Conservation (phyloP, 148 eudicot genomes). For the Spergularia bocconei region DNA sequence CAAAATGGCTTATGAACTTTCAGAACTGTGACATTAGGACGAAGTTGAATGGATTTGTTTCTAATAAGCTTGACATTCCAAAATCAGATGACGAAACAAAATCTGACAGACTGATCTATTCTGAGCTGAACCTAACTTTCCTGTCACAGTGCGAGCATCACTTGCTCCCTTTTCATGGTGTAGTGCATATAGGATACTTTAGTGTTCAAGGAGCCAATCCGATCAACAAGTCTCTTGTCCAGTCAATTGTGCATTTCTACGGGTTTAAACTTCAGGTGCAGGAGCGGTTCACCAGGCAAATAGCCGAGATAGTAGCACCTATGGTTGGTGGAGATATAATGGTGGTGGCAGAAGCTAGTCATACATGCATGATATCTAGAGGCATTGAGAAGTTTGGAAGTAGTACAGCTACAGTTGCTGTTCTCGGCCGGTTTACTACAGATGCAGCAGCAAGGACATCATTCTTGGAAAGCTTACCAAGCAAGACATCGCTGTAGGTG, state of each 20-base stretch:
- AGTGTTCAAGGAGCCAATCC: slow-evolving; percentile 35
- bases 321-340: slow-evolving; percentile 72
- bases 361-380: slow-evolving; percentile 91
- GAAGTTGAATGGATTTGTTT: slow-evolving; percentile 59
- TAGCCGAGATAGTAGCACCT: slow-evolving; percentile 76
- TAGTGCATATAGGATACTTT: slow-evolving; percentile 78
- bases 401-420: slow-evolving; percentile 80
- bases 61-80: slow-evolving; percentile 22
- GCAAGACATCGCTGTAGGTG: neutral
- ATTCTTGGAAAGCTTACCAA: slow-evolving; percentile 66
- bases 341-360: slow-evolving; percentile 88
- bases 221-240: slow-evolving; percentile 47
- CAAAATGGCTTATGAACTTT: slow-evolving; percentile 76
- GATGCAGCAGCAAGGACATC: slow-evolving; percentile 60
- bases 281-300: slow-evolving; percentile 87
- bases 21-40: slow-evolving; percentile 49
- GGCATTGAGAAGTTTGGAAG: slow-evolving; percentile 94
- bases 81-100: slow-evolving; percentile 31
- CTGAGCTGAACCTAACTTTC: slow-evolving; percentile 64
- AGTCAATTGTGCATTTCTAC: slow-evolving; percentile 72
- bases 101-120: slow-evolving; percentile 22
- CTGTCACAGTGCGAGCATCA: slow-evolving; percentile 98
- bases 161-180: slow-evolving; percentile 89
- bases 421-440: slow-evolving; percentile 75
- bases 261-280: slow-evolving; percentile 96